Evolutionary conservation across 2,329 filamentous ascomycete species (phyloP), one percentile per base, ranked within the genome.

Genomic region (Purpureocillium lavendulum): DNA sequence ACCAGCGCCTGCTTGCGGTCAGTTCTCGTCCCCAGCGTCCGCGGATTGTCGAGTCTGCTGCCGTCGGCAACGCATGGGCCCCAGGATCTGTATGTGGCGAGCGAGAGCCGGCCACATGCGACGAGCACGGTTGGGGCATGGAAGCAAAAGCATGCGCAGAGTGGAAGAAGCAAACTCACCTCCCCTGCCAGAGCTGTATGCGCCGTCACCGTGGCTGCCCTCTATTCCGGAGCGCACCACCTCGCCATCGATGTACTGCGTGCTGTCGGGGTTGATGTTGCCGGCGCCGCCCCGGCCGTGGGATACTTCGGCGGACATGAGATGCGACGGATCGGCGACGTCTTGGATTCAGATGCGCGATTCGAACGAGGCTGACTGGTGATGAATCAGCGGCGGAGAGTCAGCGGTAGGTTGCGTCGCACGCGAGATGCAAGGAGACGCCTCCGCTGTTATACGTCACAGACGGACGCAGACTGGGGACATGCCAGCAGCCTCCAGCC

Each of bases 231-330:
- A 53, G 35, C 77, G 73, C 40, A 75, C 74, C 39, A 82, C 74
- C 46, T 76, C 73, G 49, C 77, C 78, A 47, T 82, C 78, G 45
- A 70, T 68, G 53, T 82, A 82, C 48, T 68, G 52, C 30, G 75
- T 80, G 44, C 69, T 57, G 54, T 81, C 77, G 28, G 61, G 56
- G 46, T 66, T 69, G 58, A 81, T 77, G 59, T 81, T 81, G 51
- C 77, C 77, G 15, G 72, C 73, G 49, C 75, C 75, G 43, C 75
- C 75, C 46, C 75, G 72, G 49, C 75, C 75, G 61, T 79, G 75
- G 13, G 75, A 78, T 38, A 77, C 69, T 54, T 77, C 73, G 38
- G 61, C 38, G 2, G 58, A 38, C 60, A 64, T 64, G 32, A 21
- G 44, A 39, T 29, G 30, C 18, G 30, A 30, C 39, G 37, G 40